Conservation (phyloP, 2,329 filamentous ascomycete species). For the Aspergillus terreus region DNA sequence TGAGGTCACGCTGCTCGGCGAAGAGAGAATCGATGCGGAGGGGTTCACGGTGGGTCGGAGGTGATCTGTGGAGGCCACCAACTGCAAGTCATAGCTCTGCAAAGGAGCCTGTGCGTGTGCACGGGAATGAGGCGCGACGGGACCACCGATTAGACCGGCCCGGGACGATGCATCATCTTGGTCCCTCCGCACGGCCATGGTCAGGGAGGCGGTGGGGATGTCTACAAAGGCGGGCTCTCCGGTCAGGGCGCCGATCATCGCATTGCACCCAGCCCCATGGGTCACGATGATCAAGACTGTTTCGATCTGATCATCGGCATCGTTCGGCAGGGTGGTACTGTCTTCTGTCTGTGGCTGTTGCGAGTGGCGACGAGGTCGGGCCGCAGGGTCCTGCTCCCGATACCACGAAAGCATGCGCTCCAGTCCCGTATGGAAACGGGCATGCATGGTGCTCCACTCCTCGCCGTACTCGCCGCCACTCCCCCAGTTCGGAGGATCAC, state of each 20-base stretch:
- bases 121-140: conserved; percentile 4
- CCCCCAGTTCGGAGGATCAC: conserved; percentile 73
- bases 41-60: conserved; percentile 47
- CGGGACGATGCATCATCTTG: conserved; percentile 14
- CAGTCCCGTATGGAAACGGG: conserved; percentile 75
- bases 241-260: conserved; percentile 85
- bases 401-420: conserved; percentile 85
- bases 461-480: conserved; percentile 84
- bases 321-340: conserved; percentile 16
- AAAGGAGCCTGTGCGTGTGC: conserved; percentile 31
- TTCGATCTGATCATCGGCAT: conserved; percentile 64
- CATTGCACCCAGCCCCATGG: conserved; percentile 94
- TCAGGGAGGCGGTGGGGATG: conserved; percentile 84
- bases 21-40: conserved; percentile 22
- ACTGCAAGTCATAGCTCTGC: conserved; percentile 56
- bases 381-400: conserved; percentile 41
- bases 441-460: conserved; percentile 95
- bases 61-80: conserved; percentile 60
- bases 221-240: conserved; percentile 89
- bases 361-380: conserved; percentile 14
- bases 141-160: conserved; percentile 4
- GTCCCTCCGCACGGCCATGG: conserved; percentile 70
- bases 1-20: conserved; percentile 19
- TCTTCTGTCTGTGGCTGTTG: conserved; percentile 10
- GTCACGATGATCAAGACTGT: conserved; percentile 84